Base-by-base conservation (phyloP, 768 basidiomycete genomes). In the Leccinum ochraceum region DNA sequence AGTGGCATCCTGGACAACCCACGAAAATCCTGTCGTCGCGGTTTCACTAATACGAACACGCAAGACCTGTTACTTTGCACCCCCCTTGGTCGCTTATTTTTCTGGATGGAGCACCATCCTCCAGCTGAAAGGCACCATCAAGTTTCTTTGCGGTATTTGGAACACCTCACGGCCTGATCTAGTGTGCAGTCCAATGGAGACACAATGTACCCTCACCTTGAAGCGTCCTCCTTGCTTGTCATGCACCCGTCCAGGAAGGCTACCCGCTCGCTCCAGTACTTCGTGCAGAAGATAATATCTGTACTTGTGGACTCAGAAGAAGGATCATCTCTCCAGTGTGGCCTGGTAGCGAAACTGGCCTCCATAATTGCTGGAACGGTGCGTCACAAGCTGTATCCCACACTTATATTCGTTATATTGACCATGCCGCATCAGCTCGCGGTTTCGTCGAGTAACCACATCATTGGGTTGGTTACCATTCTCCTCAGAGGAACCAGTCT, bases 381-480 rank as follows among this genome's bases (percentile, higher is more conserved):
- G 63, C 51, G 74, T 66, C 51, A 54, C 39, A 63, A 28, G 1
- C 54, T 28, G 11, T 36, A 3, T 20, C 36, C 7, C 24, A 26
- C 13, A 14, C 9, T 34, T 8, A 46, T 44, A 13, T n/a, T 14
- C n/a, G 14, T 22, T n/a, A 3, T 42, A 17, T 28, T 17, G 20
- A 52, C 52, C n/a, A 1, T 51, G 32, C 48, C 37, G 28, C 28
- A 16, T 11, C 37, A 79, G 79, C 74, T 83, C 17, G 81, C 80
- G 8, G 79, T 79, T 48, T 81, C 82, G n/a, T 75, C 82, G 6
- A 82, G 83, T 14, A 84, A 83, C 24, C 82, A 83, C 54, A 74
- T 84, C 64, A 85, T 86, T 52, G 80, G 80, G 22, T 86, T 84
- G 30, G 85, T 84, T 2, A 85, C 85, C 22, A 86, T 84, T 8